Conservation (phyloP, 768 basidiomycete genomes). For the Trametopsis cervina region DNA sequence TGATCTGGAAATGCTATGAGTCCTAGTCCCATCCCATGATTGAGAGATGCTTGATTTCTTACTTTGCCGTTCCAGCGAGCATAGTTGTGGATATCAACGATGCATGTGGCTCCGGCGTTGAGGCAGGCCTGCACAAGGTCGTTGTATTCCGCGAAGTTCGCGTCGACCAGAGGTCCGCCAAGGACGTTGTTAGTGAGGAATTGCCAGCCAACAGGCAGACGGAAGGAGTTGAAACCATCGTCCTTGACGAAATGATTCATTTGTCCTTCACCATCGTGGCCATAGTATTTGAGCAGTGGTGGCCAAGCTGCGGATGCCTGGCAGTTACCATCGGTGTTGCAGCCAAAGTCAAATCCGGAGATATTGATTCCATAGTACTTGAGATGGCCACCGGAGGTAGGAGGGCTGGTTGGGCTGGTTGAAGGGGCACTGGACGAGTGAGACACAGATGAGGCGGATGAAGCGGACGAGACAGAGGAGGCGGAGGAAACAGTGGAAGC, state of each 20-base stretch:
- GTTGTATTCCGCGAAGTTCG: slow-evolving; percentile 44
- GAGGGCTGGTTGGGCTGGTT: slow-evolving; percentile 6
- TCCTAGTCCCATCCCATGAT: too few relatives aligned
- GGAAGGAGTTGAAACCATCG: slow-evolving; percentile 51
- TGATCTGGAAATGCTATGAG: slow-evolving; percentile 34
- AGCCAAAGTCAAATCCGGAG: slow-evolving; percentile 50
- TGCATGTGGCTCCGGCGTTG: slow-evolving; percentile 37
- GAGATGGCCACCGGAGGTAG: slow-evolving; percentile 19
- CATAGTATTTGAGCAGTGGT: slow-evolving; percentile 38
- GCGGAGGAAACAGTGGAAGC: slow-evolving; percentile 10
- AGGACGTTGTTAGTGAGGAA: slow-evolving; percentile 34
- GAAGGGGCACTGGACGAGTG: slow-evolving; percentile 17
- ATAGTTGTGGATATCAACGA: slow-evolving; percentile 57
- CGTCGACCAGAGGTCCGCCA: slow-evolving; percentile 34
- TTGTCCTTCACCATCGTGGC: slow-evolving; percentile 43
- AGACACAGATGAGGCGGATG: slow-evolving; percentile 10
- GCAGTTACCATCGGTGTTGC: slow-evolving; percentile 38
- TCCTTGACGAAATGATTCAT: slow-evolving; percentile 54
- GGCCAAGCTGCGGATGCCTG: slow-evolving; percentile 32
- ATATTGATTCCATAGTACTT: slow-evolving; percentile 44
- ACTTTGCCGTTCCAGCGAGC: slow-evolving; percentile 46
- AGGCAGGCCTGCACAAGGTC: slow-evolving; percentile 43
- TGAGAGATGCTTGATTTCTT: slow-evolving; percentile 11
- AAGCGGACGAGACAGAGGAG: slow-evolving; percentile 7
- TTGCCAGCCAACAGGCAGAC: slow-evolving; percentile 58